Evolutionary conservation across 2,329 filamentous ascomycete genomes (phyloP).

Genomic region (Fusarium sp.): DNA sequence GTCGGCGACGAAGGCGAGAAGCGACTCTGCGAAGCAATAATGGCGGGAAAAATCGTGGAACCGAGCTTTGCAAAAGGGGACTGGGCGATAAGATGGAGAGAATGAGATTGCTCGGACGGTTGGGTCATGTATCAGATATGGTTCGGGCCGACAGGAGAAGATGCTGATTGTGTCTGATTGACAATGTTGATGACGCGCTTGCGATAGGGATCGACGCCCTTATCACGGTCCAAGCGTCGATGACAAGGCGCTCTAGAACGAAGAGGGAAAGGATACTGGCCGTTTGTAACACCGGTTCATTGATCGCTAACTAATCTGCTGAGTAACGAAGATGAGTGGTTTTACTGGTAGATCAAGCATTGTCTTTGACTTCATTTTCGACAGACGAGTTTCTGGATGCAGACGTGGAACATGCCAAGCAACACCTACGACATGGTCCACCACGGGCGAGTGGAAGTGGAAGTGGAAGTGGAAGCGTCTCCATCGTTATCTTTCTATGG

Average conservation of each 20-base stretch:
- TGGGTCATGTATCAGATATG: neutral
- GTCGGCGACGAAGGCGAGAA: conserved; percentile 18
- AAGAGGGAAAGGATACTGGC: neutral
- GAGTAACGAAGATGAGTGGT: neutral
- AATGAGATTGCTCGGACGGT: conserved; percentile 36
- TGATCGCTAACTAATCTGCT: neutral
- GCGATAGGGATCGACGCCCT: neutral
- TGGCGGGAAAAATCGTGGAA: conserved; percentile 67
- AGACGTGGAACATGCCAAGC: neutral
- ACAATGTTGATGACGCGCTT: neutral
- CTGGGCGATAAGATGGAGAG: conserved; percentile 67
- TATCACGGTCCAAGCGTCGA: neutral
- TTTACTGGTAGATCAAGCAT: neutral
- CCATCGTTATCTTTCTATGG: neutral
- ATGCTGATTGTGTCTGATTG: neutral
- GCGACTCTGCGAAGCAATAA: conserved; percentile 66
- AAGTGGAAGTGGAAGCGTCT: neutral
- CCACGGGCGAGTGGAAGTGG: neutral
- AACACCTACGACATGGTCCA: neutral
- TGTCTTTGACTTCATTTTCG: neutral
- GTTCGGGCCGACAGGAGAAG: neutral
- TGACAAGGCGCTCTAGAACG: neutral
- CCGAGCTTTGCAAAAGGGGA: conserved; percentile 69
- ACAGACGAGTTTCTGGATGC: neutral
- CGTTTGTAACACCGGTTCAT: neutral